These are phyloP conservation scores for Eleusine coracana DNA, from an alignment of 176 grass and related monocot species.

Conservation along the genomic window DNA sequence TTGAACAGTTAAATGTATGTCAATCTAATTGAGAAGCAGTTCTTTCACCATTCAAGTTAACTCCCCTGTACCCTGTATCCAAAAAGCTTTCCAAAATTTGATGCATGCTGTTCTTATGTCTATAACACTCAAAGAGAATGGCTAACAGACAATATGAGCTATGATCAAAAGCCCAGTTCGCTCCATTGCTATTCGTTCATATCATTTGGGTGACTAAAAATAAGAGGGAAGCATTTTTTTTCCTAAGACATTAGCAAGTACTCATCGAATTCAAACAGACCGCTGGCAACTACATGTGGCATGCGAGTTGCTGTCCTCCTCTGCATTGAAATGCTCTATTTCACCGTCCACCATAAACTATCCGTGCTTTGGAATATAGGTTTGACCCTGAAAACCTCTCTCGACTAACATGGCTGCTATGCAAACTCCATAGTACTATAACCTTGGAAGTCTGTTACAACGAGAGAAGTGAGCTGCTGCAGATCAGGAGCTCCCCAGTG, in stretches of 20 bases:
- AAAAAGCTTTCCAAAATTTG: not conserved
- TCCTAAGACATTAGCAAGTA: conserved; percentile 1
- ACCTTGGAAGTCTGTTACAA: not conserved
- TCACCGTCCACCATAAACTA: conserved; percentile 36
- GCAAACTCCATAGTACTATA: not conserved
- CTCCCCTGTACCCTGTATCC: not conserved
- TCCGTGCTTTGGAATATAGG: conserved; percentile 20
- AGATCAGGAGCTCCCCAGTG: not conserved
- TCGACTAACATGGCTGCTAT: not conserved
- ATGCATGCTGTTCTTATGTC: not conserved
- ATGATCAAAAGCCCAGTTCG: not conserved
- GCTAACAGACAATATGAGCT: not conserved
- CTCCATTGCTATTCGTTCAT: not conserved
- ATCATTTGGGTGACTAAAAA: not conserved
- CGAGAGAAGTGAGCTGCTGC: not conserved
- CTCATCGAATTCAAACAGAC: not conserved
- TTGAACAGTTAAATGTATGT: not conserved
- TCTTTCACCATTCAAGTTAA: not conserved
- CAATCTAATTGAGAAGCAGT: not conserved
- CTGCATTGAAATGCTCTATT: conserved; percentile 10
- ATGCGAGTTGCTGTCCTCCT: not conserved
- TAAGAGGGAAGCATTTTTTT: not conserved
- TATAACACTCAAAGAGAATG: not conserved
- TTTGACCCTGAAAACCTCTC: conserved; percentile 31
- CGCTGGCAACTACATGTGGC: not conserved